Evolutionary conservation across 352 stramenopile species (phyloP).

Genomic region (Pythium periplocum): DNA sequence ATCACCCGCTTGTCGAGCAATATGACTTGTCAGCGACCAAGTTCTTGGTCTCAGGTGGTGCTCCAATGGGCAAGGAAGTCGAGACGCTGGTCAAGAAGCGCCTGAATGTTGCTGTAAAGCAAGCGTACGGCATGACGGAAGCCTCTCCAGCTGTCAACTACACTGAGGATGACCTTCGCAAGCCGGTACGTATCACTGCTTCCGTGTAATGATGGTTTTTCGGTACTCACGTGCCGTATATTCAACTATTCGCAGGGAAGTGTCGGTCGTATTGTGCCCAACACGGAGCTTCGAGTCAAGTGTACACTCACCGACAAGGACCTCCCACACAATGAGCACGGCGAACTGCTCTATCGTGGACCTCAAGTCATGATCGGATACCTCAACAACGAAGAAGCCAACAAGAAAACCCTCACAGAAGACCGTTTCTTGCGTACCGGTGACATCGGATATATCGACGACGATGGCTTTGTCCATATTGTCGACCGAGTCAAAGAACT

Average conservation of each 20-base stretch:
- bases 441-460: conserved; percentile 89
- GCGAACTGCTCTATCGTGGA: conserved; percentile 71
- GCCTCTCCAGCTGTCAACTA: conserved; percentile 24
- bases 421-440: conserved; percentile 87
- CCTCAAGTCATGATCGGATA: conserved; percentile 55
- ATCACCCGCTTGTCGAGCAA: conserved; percentile 87
- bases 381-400: conserved; percentile 85
- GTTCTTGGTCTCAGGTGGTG: conserved; percentile 63
- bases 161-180: conserved; percentile 13
- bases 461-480: conserved; percentile 91
- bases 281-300: conserved; percentile 37
- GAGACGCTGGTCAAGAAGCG: conserved; percentile 50
- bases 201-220: background rate
- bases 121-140: conserved; percentile 39
- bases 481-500: conserved; percentile 92
- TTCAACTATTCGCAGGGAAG: conserved; percentile 4
- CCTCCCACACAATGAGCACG: conserved; percentile 24
- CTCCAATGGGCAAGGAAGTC: conserved; percentile 64
- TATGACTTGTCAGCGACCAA: conserved; percentile 87
- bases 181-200: conserved; percentile 6
- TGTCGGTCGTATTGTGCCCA: conserved; percentile 31
- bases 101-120: conserved; percentile 33
- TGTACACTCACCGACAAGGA: conserved; percentile 28
- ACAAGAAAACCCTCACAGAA: conserved; percentile 61
- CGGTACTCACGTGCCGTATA: background rate